Evolutionary conservation across 352 stramenopile species (phyloP).

Genomic region (Phytophthora pseudosyringae): DNA sequence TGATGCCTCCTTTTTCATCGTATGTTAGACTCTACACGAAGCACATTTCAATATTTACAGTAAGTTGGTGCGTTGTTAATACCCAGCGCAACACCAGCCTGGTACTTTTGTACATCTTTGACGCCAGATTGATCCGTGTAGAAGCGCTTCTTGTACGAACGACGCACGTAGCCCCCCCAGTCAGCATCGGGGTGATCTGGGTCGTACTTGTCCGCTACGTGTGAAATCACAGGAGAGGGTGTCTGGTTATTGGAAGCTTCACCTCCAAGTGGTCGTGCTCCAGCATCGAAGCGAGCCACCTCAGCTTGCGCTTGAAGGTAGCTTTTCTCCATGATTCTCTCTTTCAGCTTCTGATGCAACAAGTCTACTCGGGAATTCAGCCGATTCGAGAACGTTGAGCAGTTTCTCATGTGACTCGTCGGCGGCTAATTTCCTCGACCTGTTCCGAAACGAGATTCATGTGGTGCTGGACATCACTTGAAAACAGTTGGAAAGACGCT

Average conservation of each 20-base stretch:
- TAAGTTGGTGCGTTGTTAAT: neutral
- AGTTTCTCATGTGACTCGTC: conserved; percentile 38
- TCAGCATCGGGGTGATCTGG: conserved; percentile 76
- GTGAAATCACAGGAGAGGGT: conserved; percentile 38
- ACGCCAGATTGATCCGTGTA: conserved; percentile 45
- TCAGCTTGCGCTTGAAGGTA: conserved; percentile 50
- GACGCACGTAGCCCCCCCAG: conserved; percentile 72
- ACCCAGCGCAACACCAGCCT: neutral
- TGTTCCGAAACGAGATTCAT: conserved; percentile 58
- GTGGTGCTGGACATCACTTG: conserved; percentile 53
- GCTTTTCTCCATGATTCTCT: conserved; percentile 49
- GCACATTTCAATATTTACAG: neutral
- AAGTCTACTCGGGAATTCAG: conserved; percentile 1
- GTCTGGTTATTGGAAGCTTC: conserved; percentile 24
- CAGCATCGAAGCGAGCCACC: conserved; percentile 40
- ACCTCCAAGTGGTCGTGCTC: neutral
- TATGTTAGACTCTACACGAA: conserved; percentile 52
- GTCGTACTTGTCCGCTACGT: conserved; percentile 76
- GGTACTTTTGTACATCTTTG: conserved; percentile 46
- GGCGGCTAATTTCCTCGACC: conserved; percentile 44
- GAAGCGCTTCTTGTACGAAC: conserved; percentile 73
- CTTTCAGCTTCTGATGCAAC: neutral
- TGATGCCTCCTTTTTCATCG: conserved; percentile 63
- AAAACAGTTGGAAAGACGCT: conserved; percentile 67
- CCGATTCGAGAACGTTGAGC: conserved; percentile 13